These are phyloP conservation scores for Biscutella auriculata DNA, from an alignment of 441 rosid genomes.

Conservation along the genomic window DNA sequence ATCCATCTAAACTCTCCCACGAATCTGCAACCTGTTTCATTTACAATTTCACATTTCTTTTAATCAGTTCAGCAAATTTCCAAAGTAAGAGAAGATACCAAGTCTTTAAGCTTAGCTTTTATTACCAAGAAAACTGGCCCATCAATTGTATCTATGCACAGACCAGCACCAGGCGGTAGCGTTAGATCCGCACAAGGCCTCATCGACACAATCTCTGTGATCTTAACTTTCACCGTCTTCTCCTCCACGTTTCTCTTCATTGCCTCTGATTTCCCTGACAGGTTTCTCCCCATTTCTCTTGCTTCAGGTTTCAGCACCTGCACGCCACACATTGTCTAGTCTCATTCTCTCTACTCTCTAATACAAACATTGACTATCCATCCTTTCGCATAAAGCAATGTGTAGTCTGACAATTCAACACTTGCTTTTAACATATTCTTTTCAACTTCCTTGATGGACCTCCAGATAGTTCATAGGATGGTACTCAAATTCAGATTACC, in stretches of 20 bases:
- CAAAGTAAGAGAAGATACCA: too few relatives aligned
- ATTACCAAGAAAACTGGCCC: conserved; percentile 84
- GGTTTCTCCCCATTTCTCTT: conserved; percentile 43
- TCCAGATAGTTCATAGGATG: neutral
- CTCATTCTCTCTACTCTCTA: too few relatives aligned
- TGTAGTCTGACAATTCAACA: neutral
- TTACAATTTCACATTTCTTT: too few relatives aligned
- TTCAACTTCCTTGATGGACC: too few relatives aligned
- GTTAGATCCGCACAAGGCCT: conserved; percentile 87
- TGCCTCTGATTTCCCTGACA: conserved; percentile 43
- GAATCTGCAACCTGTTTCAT: conserved; percentile 79
- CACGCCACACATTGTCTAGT: too few relatives aligned
- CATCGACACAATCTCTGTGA: conserved; percentile 71
- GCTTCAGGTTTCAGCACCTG: conserved; percentile 51
- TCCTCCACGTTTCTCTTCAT: conserved; percentile 33
- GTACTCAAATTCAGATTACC: neutral
- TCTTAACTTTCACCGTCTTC: conserved; percentile 52
- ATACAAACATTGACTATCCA: neutral
- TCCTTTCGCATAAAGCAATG: too few relatives aligned
- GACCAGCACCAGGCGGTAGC: conserved; percentile 93
- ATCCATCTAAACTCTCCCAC: conserved; percentile 91
- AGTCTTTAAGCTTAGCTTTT: too few relatives aligned
- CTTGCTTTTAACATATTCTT: too few relatives aligned
- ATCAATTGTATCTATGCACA: conserved; percentile 62
- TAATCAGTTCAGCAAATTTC: too few relatives aligned